Base-by-base conservation (phyloP, 441 rosid genomes). In the Euphorbia schlechtendalii region DNA sequence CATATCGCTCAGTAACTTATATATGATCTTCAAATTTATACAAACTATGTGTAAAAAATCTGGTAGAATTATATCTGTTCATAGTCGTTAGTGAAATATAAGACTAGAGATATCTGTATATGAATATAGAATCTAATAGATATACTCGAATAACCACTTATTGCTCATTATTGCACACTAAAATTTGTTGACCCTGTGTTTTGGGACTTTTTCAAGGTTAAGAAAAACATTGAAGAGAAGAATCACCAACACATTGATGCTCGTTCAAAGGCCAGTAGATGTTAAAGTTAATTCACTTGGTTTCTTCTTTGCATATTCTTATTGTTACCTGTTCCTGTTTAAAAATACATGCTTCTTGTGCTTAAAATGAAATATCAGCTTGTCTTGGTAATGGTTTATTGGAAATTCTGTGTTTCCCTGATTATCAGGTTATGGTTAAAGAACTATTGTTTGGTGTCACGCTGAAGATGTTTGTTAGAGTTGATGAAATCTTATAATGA, bases 241-340 rank as follows among this genome's bases (percentile, higher is more conserved):
- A 83, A 78, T 65, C 78, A 84, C 80, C 96, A 92, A 71, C 96
- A 76, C 51, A 62, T 92, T 59, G 98, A 92, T 69, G 98, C 98
- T 22, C 92, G 96, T 55, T 84, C 94, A 65, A 86, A 81, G 82
- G 76, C 87, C 68, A 83, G 98, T 92, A 77, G 22, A 6, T 38
- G 18, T 43, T 51, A 12, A 28, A 34, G 46, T 36, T 53, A 38
- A 62, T 52, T n/a, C 72, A 32, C 25, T 67, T 64, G 38, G 17
- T 65, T 48, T 12, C 10, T 57, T n/a, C 64, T 28, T 36, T 49
- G 38, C 15, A 36, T 52, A 28, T 61, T 61, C 53, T 69, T 54
- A 62, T 21, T 53, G 34, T 7, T 41, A 9, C 8, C 4, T 5
- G 0, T 1, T 38, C 40, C 59, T 30, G 22, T 3, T 32, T 22